Evolutionary conservation across 2,329 filamentous ascomycete species (phyloP).

Genomic region (Aspergillus sp.): DNA sequence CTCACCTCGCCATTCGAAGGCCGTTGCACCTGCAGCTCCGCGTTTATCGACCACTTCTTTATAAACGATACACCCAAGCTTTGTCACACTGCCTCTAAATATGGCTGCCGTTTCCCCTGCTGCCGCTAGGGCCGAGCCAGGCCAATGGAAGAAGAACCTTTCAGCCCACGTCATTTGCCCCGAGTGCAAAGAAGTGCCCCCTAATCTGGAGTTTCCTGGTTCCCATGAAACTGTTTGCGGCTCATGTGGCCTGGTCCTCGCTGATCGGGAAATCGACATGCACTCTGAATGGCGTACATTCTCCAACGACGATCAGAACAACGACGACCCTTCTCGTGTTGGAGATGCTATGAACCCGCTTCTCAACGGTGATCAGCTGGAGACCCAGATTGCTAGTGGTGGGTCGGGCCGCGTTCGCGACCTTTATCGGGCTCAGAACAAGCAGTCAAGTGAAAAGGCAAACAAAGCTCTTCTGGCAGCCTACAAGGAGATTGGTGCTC

Average conservation of each 20-base stretch:
- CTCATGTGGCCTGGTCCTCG: conserved; percentile 86
- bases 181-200: conserved; percentile 90
- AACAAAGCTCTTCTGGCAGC: conserved; percentile 80
- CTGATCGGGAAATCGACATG: conserved; percentile 89
- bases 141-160: conserved; percentile 75
- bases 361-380: conserved; percentile 83
- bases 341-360: conserved; percentile 90
- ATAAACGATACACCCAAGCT: conserved; percentile 35
- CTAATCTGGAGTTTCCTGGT: conserved; percentile 89
- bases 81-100: conserved; percentile 30
- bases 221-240: conserved; percentile 91
- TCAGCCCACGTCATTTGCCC: conserved; percentile 83
- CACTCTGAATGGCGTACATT: conserved; percentile 99
- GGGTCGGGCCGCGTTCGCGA: conserved; percentile 72
- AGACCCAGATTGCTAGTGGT: conserved; percentile 83
- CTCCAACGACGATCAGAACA: conserved; percentile 94
- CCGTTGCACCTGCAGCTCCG: conserved; percentile 54
- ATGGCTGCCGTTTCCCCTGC: conserved; percentile 41
- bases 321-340: conserved; percentile 96
- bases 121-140: conserved; percentile 28
- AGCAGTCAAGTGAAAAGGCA: conserved; percentile 75
- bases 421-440: conserved; percentile 80
- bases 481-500: conserved; percentile 81
- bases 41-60: conserved; percentile 45
- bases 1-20: conserved; percentile 73